phyloP scores from a whole-genome alignment of 768 basidiomycete species.

The Steccherinum ochraceum region DNA sequence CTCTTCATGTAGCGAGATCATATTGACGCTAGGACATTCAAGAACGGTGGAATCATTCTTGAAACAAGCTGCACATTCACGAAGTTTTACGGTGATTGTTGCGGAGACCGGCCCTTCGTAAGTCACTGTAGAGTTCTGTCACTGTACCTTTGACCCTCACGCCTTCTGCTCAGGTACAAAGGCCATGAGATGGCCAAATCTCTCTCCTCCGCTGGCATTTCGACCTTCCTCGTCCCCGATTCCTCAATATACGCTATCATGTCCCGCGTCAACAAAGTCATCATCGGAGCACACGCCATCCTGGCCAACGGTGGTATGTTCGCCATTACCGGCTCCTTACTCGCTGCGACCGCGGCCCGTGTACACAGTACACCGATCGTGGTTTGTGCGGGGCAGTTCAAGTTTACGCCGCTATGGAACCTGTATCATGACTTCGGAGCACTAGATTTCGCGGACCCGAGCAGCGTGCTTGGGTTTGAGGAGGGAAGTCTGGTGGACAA shows the following conservation, averaged over 20 bases:
- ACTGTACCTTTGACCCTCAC: no score
- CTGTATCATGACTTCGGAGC: conserved; percentile 82
- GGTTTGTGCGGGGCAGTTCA: conserved; percentile 94
- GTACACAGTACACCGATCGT: conserved; percentile 90
- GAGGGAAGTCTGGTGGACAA: conserved; percentile 77
- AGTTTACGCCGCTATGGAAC: conserved; percentile 89
- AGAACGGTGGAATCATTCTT: conserved; percentile 91
- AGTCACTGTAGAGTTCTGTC: no score
- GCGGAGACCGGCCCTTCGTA: conserved; percentile 94
- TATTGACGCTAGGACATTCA: conserved; percentile 91
- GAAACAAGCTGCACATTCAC: conserved; percentile 80
- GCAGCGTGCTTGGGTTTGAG: conserved; percentile 64
- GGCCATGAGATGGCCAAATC: conserved; percentile 83
- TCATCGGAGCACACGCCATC: conserved; percentile 92
- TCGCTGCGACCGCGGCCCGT: conserved; percentile 82
- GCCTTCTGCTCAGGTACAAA: conserved; percentile 56
- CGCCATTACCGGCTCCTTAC: conserved; percentile 76
- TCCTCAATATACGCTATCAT: conserved; percentile 94
- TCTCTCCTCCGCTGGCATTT: conserved; percentile 76
- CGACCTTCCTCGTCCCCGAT: conserved; percentile 96
- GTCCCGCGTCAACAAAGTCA: conserved; percentile 95
- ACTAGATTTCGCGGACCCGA: conserved; percentile 70
- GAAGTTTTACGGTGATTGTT: conserved; percentile 94
- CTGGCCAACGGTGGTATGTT: conserved; percentile 97
- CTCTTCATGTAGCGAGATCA: conserved; percentile 75